A percentile compares a stretch with the other conserved stretches of the same genome.
Conservation (phyloP, 305 asterid genomes). For the Withania somnifera region DNA sequence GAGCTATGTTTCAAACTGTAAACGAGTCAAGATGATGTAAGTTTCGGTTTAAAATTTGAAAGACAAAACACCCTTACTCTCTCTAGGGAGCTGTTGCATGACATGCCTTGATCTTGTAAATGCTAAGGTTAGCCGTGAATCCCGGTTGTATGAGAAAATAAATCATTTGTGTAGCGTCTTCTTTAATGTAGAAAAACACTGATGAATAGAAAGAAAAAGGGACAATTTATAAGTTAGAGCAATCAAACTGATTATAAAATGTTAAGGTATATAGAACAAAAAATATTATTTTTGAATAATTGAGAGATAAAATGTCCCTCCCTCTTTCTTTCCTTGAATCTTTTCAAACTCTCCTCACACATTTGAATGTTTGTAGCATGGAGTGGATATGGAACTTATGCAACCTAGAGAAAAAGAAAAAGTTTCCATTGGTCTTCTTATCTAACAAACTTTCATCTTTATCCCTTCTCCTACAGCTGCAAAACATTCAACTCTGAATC, state of each 20-base stretch:
- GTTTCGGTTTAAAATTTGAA: not conserved
- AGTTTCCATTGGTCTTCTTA: not conserved
- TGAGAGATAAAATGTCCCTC: too few relatives aligned
- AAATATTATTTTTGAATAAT: too few relatives aligned
- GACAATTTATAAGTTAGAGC: too few relatives aligned
- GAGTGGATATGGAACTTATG: not conserved
- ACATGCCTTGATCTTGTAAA: not conserved
- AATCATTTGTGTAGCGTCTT: not conserved
- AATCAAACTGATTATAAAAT: too few relatives aligned
- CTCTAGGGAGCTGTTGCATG: not conserved
- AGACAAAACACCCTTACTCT: not conserved
- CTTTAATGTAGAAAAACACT: not conserved
- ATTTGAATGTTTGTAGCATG: too few relatives aligned
- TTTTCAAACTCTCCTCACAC: too few relatives aligned
- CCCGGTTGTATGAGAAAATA: not conserved
- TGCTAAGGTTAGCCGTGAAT: not conserved
- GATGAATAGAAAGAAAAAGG: not conserved
- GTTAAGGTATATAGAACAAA: too few relatives aligned
- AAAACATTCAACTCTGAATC: not conserved
- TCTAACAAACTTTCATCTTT: not conserved
- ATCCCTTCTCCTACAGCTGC: not conserved
- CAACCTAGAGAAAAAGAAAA: not conserved
- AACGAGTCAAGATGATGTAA: conserved; percentile 66
- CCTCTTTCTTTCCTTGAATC: too few relatives aligned
- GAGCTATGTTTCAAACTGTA: conserved; percentile 48